Conservation (phyloP, 495 filamentous ascomycete species). For the Aspergillus cristatus region DNA sequence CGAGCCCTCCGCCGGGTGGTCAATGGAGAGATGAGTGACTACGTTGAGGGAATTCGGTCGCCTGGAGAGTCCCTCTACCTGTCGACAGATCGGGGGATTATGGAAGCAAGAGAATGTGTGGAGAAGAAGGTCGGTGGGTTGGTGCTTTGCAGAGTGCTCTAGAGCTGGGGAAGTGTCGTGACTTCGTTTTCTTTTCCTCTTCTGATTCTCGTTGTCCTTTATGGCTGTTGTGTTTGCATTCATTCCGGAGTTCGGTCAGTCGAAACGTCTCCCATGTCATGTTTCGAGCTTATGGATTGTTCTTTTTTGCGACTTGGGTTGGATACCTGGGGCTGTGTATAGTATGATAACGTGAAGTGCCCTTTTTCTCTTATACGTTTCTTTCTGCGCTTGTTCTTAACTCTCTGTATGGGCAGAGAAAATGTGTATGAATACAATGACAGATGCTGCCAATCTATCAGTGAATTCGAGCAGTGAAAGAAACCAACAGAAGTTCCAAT, state of each 20-base stretch:
- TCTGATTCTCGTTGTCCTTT: slow-evolving; percentile 7
- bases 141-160: slow-evolving; percentile 61
- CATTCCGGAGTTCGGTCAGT: slow-evolving; percentile 37
- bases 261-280: slow-evolving; percentile 28
- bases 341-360: slow-evolving; percentile 22
- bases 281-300: slow-evolving; percentile 13
- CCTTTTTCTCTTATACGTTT: slow-evolving; percentile 9
- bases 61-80: slow-evolving; percentile 82
- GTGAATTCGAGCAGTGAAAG: too few species aligned
- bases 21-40: slow-evolving; percentile 53
- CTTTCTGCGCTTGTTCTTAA: neutral
- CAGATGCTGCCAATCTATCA: too few species aligned
- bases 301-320: slow-evolving; percentile 26
- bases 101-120: slow-evolving; percentile 82
- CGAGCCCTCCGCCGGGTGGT: slow-evolving; percentile 51
- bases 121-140: slow-evolving; percentile 78
- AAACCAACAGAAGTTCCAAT: too few species aligned
- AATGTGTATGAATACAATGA: neutral
- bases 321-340: slow-evolving; percentile 27
- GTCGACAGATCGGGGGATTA: slow-evolving; percentile 64
- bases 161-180: slow-evolving; percentile 6
- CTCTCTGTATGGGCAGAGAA: neutral
- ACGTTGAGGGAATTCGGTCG: slow-evolving; percentile 60
- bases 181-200: slow-evolving; percentile 12
- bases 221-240: slow-evolving; percentile 24